Conservation (phyloP, 2,329 filamentous ascomycete species). For the Westerdykella ornata region DNA sequence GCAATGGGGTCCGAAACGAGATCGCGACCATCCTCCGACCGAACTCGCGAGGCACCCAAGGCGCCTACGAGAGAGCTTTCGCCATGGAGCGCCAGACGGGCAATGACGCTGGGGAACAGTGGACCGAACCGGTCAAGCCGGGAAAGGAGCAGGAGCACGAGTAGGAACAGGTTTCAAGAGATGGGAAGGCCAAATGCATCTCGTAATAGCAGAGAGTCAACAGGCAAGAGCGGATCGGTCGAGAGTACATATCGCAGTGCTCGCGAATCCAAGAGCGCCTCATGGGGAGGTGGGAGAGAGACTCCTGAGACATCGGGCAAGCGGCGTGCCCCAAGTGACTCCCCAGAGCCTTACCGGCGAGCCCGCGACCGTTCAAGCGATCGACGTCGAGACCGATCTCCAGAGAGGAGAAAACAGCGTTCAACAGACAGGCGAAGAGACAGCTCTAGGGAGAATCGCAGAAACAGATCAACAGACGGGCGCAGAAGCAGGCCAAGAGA, state of each 20-base stretch:
- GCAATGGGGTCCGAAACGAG: no score
- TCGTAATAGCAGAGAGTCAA: constrained; percentile 2
- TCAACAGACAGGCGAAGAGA: constrained; percentile 9
- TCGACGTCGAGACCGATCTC: not conserved
- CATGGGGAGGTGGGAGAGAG: not conserved
- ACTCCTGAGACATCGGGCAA: not conserved
- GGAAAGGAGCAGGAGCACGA: constrained; percentile 4
- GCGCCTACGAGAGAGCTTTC: constrained; percentile 17
- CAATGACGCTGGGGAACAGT: constrained; percentile 17
- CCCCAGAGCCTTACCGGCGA: constrained; percentile 27
- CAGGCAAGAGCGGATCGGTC: constrained; percentile 8
- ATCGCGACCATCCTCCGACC: no score
- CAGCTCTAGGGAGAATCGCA: constrained; percentile 7
- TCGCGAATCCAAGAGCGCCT: constrained; percentile 7
- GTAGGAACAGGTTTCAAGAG: constrained; percentile 10
- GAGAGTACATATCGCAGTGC: constrained; percentile 5
- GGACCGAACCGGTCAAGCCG: constrained; percentile 8
- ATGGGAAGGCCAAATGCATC: constrained; percentile 11
- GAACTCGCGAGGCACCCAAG: not conserved
- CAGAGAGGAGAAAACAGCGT: constrained; percentile 5
- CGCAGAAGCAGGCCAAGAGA: constrained; percentile 15
- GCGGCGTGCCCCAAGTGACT: constrained; percentile 3
- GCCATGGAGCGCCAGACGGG: constrained; percentile 26
- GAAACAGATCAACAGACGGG: not conserved
- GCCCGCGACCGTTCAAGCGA: constrained; percentile 15